These are phyloP conservation scores for Bolboschoenoplectus hybrid DNA, from an alignment of 202 grass and related monocot species.

Conservation along the genomic window DNA sequence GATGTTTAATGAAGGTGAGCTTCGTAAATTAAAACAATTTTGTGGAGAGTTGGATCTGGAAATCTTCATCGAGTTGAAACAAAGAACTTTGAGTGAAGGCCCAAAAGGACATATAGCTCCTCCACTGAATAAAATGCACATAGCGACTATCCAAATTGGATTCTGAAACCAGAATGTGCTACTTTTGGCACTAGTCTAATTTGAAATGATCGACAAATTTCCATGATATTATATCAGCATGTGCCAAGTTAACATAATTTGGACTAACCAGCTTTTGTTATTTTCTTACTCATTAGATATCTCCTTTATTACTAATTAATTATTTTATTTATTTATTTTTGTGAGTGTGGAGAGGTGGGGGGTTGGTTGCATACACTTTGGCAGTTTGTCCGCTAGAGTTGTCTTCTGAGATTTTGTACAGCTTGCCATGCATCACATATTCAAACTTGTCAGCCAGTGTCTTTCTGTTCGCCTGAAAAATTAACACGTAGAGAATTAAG, in stretches of 20 bases:
- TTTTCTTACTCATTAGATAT: background rate
- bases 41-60: background rate
- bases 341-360: background rate
- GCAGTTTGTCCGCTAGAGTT: constrained; percentile 41
- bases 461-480: constrained; percentile 67
- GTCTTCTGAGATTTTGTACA: constrained; percentile 87
- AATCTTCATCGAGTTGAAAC: background rate
- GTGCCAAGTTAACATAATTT: background rate
- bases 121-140: constrained; percentile 48
- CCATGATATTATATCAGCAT: constrained; percentile 40
- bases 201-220: constrained; percentile 49
- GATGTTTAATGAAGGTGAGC: background rate
- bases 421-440: constrained; percentile 90
- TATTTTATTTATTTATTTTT: background rate
- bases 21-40: background rate
- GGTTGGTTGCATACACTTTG: constrained; percentile 53
- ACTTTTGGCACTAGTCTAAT: constrained; percentile 48
- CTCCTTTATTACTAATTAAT: background rate
- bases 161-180: constrained; percentile 34
- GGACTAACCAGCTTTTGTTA: background rate
- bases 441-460: constrained; percentile 80
- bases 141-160: constrained; percentile 52
- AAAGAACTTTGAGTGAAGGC: constrained; percentile 8
- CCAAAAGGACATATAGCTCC: constrained; percentile 28
- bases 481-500: background rate